Conservation (phyloP, 1,284 basidiomycete species). For the Cryptococcus neoformans region DNA sequence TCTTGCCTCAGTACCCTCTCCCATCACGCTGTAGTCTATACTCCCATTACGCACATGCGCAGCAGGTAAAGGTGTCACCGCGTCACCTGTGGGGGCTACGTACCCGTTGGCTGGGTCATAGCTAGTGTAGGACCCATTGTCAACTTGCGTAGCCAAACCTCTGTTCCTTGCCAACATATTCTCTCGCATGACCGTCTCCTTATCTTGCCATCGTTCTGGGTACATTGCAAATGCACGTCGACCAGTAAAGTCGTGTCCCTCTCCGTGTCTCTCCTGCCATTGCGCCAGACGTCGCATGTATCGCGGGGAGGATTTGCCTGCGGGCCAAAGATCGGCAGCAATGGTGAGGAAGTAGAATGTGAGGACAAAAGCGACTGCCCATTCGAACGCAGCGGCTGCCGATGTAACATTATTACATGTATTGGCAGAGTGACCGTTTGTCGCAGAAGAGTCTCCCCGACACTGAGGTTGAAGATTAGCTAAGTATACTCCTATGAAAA, state of each 20-base stretch:
- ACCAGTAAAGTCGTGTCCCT: constrained; percentile 44
- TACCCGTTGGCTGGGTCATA: too few species aligned
- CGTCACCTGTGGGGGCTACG: too few species aligned
- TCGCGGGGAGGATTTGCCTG: constrained; percentile 47
- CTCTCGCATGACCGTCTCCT: constrained; percentile 21
- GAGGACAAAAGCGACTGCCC: constrained; percentile 50
- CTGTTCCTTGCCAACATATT: constrained; percentile 28
- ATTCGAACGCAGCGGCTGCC: constrained; percentile 51
- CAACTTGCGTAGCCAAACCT: not conserved
- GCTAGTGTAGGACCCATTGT: too few species aligned
- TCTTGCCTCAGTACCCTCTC: not conserved
- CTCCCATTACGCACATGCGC: too few species aligned
- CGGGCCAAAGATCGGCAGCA: constrained; percentile 40
- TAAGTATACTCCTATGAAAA: not conserved
- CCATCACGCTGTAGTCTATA: not conserved
- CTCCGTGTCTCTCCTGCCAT: constrained; percentile 44
- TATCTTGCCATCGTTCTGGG: constrained; percentile 34
- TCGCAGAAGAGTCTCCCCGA: constrained; percentile 24
- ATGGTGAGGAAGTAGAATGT: constrained; percentile 47
- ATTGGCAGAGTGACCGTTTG: constrained; percentile 13
- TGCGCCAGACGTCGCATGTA: constrained; percentile 46
- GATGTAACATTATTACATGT: constrained; percentile 51
- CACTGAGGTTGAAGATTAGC: constrained; percentile 19
- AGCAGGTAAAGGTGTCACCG: too few species aligned
- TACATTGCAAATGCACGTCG: constrained; percentile 30